Conservation (phyloP, 495 filamentous ascomycete genomes). For the Podospora bellae-mahoneyi region DNA sequence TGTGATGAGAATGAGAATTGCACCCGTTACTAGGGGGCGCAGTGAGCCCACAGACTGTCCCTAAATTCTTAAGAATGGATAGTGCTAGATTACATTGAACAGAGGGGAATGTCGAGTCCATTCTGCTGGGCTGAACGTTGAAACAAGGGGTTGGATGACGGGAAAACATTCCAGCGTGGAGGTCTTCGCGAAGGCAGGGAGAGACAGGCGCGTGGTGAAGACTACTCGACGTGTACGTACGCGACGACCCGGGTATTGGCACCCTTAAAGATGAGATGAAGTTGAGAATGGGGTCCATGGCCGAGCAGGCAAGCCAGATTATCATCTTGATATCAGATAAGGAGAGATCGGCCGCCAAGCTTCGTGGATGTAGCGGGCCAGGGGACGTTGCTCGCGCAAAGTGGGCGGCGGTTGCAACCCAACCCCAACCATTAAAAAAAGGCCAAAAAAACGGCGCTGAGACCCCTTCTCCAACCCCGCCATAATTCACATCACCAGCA, state of each 20-base stretch:
- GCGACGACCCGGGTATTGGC: neutral
- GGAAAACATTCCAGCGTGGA: slow-evolving; percentile 25
- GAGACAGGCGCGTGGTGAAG: slow-evolving; percentile 7
- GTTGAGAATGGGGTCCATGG: no score
- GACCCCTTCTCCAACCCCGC: neutral
- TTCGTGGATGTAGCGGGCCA: neutral
- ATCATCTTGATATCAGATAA: neutral
- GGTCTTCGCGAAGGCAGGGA: slow-evolving; percentile 8
- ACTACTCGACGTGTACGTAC: neutral
- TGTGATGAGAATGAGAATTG: neutral
- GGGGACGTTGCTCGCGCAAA: neutral
- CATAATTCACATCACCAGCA: neutral
- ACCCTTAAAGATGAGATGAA: no score
- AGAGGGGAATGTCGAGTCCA: slow-evolving; percentile 13
- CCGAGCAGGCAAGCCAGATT: neutral
- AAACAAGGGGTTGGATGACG: slow-evolving; percentile 21
- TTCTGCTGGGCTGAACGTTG: slow-evolving; percentile 14
- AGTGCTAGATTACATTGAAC: neutral
- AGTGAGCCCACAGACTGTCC: slow-evolving; percentile 7
- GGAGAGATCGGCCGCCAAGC: neutral
- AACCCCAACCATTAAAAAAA: neutral
- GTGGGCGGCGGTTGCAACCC: neutral
- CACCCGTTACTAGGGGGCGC: slow-evolving; percentile 2
- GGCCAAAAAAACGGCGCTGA: neutral
- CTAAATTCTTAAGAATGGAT: slow-evolving; percentile 4